Percentiles rank a stretch among this genome's conserved stretches.
phyloP scores from a whole-genome alignment of 129 eudicot species.

The Apium graveolens region DNA sequence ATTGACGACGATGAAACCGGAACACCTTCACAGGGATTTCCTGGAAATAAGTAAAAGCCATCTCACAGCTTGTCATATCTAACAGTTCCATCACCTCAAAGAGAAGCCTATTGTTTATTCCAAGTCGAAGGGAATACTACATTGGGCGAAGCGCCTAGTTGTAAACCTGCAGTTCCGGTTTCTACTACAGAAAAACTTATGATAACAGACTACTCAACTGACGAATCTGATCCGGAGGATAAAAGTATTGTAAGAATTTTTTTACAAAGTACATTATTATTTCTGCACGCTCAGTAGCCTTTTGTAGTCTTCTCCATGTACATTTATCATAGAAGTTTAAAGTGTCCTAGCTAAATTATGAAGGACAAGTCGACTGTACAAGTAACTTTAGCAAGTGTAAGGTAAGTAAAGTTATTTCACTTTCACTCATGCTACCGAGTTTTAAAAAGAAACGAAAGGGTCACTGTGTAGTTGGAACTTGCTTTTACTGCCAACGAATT shows the following conservation, averaged over 20 bases:
- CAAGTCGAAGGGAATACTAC: slow-evolving; percentile 64
- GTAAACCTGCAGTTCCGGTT: slow-evolving; percentile 6
- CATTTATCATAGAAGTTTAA: neutral
- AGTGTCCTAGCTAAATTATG: no score
- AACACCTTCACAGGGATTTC: slow-evolving; percentile 17
- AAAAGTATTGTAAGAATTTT: slow-evolving; percentile 64
- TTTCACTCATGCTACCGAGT: no score
- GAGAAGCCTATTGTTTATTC: slow-evolving; percentile 38
- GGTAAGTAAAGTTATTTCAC: no score
- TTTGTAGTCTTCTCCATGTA: neutral
- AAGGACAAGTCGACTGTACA: no score
- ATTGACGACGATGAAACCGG: slow-evolving; percentile 20
- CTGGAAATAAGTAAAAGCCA: slow-evolving; percentile 18
- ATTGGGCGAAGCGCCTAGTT: slow-evolving; percentile 20
- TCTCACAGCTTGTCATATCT: slow-evolving; percentile 48
- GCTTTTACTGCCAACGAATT: no score
- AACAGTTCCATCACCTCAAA: slow-evolving; percentile 32
- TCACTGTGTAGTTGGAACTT: no score
- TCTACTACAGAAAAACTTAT: slow-evolving; percentile 11
- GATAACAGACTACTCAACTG: slow-evolving; percentile 54
- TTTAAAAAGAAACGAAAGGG: no score
- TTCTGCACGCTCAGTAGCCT: slow-evolving; percentile 23
- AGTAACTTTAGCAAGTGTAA: no score
- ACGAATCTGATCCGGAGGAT: slow-evolving; percentile 72
- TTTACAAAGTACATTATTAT: slow-evolving; percentile 67